Conservation (phyloP, 495 filamentous ascomycete species). For the Trichoderma reesei region DNA sequence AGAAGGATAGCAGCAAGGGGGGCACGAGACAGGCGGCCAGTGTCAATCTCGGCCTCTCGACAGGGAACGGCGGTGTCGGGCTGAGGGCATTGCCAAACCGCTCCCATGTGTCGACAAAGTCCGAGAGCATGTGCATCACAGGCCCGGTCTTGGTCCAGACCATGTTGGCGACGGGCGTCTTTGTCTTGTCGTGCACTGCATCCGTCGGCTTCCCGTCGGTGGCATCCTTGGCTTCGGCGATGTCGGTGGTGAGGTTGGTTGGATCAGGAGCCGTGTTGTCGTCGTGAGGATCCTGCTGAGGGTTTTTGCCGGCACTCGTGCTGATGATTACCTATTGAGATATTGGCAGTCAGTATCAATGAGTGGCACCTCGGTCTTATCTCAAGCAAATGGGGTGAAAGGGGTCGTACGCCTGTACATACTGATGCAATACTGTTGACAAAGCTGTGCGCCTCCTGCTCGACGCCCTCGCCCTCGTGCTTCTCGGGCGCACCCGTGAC, state of each 20-base stretch:
- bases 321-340: constrained; percentile 48
- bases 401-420: neutral
- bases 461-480: constrained; percentile 77
- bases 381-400: neutral
- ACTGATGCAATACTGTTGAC: constrained; percentile 61
- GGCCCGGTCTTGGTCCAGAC: constrained; percentile 70
- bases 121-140: constrained; percentile 64
- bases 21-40: constrained; percentile 52
- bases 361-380: too few species aligned
- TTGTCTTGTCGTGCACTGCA: constrained; percentile 66
- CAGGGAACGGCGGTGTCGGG: constrained; percentile 68
- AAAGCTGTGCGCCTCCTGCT: constrained; percentile 76
- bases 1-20: constrained; percentile 45
- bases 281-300: constrained; percentile 38
- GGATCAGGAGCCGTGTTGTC: constrained; percentile 51
- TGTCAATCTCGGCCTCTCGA: constrained; percentile 49
- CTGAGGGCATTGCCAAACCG: constrained; percentile 69
- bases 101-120: constrained; percentile 72
- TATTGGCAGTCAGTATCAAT: neutral
- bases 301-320: constrained; percentile 65
- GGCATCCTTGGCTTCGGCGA: constrained; percentile 49
- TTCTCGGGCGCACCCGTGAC: constrained; percentile 75
- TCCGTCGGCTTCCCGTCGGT: constrained; percentile 37
- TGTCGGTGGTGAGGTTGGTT: constrained; percentile 41
- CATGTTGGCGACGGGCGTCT: constrained; percentile 68